A percentile compares a stretch with the other conserved stretches of the same genome.
These are phyloP conservation scores for Pythium scleroteichum DNA, from an alignment of 352 stramenopile species.

Conservation along the genomic window DNA sequence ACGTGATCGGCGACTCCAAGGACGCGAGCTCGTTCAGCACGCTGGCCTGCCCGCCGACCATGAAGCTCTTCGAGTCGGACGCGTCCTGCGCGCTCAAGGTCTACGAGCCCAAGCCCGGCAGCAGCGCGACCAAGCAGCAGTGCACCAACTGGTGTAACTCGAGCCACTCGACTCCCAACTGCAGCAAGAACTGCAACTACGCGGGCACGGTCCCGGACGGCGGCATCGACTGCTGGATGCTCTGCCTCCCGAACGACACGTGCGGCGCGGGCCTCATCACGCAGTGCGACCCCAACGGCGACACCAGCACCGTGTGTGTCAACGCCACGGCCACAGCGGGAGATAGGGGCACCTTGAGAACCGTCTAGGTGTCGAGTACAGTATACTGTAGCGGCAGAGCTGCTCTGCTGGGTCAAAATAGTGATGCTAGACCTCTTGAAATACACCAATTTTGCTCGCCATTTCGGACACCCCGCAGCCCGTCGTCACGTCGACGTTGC, in stretches of 20 bases:
- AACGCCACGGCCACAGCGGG: not conserved
- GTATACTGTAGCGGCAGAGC: not conserved
- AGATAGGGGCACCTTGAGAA: too few relatives aligned
- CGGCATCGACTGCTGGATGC: slow-evolving; percentile 27
- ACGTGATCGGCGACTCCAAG: slow-evolving; percentile 9
- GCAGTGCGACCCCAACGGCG: slow-evolving; percentile 13
- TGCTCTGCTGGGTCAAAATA: too few relatives aligned
- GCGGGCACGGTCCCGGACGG: slow-evolving; percentile 5
- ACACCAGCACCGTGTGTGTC: slow-evolving; percentile 7
- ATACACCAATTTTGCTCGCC: too few relatives aligned
- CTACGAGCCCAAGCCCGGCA: slow-evolving; percentile 13
- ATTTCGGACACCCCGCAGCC: too few relatives aligned
- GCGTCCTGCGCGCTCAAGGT: slow-evolving; percentile 21
- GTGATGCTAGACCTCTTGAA: too few relatives aligned
- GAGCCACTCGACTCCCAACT: slow-evolving; percentile 12
- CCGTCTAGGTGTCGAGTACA: too few relatives aligned
- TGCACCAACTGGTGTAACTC: slow-evolving; percentile 27
- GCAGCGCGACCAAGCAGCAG: slow-evolving; percentile 1
- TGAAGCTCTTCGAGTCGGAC: slow-evolving; percentile 22
- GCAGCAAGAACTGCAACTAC: slow-evolving; percentile 15
- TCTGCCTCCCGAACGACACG: slow-evolving; percentile 13
- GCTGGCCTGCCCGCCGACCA: slow-evolving; percentile 17
- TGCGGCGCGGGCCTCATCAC: slow-evolving; percentile 3
- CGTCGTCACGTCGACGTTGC: too few relatives aligned
- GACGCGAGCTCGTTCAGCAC: slow-evolving; percentile 12